These are phyloP conservation scores for Boletus sp. DNA, from an alignment of 768 basidiomycete genomes.

Conservation along the genomic window DNA sequence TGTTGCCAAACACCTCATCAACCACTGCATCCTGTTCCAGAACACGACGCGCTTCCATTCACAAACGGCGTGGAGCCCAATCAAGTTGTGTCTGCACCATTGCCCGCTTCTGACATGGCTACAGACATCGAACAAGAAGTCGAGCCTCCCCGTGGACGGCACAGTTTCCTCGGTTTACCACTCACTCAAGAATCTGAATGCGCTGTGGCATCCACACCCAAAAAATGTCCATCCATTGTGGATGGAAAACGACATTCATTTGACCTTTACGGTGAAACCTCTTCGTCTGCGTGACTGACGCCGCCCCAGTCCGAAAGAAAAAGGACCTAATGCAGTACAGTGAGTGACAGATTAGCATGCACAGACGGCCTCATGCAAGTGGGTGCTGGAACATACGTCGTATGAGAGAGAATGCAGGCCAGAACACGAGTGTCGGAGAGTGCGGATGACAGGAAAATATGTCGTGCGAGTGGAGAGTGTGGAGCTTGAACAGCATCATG, in stretches of 20 bases:
- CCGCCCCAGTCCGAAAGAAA: conserved; percentile 26
- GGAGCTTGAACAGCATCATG: no score
- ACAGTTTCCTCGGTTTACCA: conserved; percentile 23
- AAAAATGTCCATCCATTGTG: neutral
- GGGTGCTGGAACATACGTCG: no score
- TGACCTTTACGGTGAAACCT: neutral
- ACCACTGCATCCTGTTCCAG: neutral
- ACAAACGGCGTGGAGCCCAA: conserved; percentile 5
- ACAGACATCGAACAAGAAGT: neutral
- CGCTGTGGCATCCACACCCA: conserved; percentile 16
- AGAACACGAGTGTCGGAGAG: no score
- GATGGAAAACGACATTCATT: conserved; percentile 14
- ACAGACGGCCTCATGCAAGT: no score
- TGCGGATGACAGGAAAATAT: no score
- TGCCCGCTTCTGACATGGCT: neutral
- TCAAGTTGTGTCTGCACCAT: neutral
- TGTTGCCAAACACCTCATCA: neutral
- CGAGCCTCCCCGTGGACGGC: neutral
- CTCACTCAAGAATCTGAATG: conserved; percentile 15
- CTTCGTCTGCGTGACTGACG: conserved; percentile 11
- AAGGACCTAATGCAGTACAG: no score
- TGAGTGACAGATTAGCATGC: no score
- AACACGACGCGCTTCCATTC: conserved; percentile 16
- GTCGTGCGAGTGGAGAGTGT: no score
- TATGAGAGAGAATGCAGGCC: no score